phyloP scores from a whole-genome alignment of 2,329 filamentous ascomycete species.

The Tolypocladium tropicale region DNA sequence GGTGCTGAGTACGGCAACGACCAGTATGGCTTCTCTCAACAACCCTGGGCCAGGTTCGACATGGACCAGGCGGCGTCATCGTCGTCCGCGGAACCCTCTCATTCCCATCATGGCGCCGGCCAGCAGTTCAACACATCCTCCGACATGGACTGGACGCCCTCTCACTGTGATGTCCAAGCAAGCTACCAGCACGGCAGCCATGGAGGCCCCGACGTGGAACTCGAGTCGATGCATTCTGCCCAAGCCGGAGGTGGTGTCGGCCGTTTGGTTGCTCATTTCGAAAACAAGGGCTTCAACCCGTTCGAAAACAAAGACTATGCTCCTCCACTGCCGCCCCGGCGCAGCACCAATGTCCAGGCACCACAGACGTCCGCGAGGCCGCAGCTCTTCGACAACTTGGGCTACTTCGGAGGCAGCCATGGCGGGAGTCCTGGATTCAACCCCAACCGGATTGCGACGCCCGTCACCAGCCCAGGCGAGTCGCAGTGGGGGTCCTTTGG shows the following conservation, averaged over 20 bases:
- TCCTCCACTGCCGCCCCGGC: conserved; percentile 24
- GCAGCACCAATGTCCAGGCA: conserved; percentile 15
- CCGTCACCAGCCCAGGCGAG: conserved; percentile 19
- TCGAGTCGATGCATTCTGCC: conserved; percentile 13
- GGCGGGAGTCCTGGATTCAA: conserved; percentile 5
- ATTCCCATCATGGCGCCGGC: conserved; percentile 14
- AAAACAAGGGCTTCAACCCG: conserved; percentile 20
- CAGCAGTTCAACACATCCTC: conserved; percentile 16
- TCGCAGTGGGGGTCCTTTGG: conserved; percentile 21
- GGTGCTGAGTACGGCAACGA: conserved; percentile 17
- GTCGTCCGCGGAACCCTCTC: conserved; percentile 11
- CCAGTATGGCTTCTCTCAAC: conserved; percentile 19
- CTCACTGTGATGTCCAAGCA: conserved; percentile 16
- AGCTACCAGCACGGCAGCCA: conserved; percentile 15
- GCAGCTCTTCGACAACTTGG: conserved; percentile 2
- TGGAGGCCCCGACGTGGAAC: conserved; percentile 13
- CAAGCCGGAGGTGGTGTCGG: conserved; percentile 18
- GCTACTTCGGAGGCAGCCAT: conserved; percentile 2
- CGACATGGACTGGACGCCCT: conserved; percentile 28
- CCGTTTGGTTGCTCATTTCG: conserved; percentile 29
- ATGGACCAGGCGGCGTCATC: conserved; percentile 12
- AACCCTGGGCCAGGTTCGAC: conserved; percentile 22
- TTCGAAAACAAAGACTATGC: conserved; percentile 27
- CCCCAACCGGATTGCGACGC: conserved; percentile 19
- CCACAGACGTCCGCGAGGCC: conserved; percentile 11